These are phyloP conservation scores for Ceratonia siliqua DNA, from an alignment of 306 rosid species.

Conservation along the genomic window DNA sequence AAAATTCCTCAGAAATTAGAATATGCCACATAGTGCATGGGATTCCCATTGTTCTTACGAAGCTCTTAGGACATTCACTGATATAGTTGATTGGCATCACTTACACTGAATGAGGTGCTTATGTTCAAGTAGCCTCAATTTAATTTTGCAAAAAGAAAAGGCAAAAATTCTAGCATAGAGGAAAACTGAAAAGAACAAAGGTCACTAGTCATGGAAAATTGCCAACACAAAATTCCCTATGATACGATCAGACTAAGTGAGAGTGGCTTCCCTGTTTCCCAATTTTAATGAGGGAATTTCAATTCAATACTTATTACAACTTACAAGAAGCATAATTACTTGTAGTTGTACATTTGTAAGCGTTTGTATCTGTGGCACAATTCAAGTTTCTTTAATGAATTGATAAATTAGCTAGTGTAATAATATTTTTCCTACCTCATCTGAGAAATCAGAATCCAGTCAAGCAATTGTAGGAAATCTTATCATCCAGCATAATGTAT, in stretches of 20 bases:
- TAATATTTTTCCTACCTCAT: background rate
- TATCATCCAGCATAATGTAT: background rate
- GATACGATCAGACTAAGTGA: constrained; percentile 13
- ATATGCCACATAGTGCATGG: background rate
- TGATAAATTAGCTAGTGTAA: constrained; percentile 1
- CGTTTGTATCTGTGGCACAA: background rate
- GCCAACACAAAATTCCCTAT: background rate
- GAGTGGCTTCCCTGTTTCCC: constrained; percentile 2
- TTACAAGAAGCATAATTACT: background rate
- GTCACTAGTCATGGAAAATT: background rate
- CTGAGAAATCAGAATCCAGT: constrained; percentile 13
- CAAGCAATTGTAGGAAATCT: background rate
- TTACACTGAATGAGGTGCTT: background rate
- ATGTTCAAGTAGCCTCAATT: constrained; percentile 19
- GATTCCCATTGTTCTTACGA: constrained; percentile 8
- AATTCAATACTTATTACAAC: background rate
- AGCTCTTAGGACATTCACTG: constrained; percentile 4
- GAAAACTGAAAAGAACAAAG: background rate
- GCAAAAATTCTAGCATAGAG: background rate
- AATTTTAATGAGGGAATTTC: background rate
- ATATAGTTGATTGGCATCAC: background rate
- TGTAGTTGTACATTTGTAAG: background rate
- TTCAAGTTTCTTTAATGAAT: background rate
- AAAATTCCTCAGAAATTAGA: background rate
- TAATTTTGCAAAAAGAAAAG: background rate